Evolutionary conservation across 352 stramenopile genomes (phyloP), one percentile per base, ranked within the genome.

Genomic region (Phytophthora brassicae): DNA sequence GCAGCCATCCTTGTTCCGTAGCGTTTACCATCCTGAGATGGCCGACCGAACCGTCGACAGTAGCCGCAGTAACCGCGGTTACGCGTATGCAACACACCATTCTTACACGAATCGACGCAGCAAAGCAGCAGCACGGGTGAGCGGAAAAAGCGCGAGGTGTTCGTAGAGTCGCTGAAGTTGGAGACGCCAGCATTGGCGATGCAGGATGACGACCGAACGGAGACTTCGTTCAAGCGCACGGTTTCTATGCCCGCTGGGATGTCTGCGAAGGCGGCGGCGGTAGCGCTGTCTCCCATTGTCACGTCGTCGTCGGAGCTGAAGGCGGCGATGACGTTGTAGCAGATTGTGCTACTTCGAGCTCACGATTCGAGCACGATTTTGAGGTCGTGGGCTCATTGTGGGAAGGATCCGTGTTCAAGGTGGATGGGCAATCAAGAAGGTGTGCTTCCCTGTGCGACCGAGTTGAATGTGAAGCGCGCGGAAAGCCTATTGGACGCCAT

Each of bases 331-430:
- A 46, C 29, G 39, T 19, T 56, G n/a, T 60, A 31, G 51, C 54
- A 35, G 26, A 50, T 38, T 23, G 45, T 13, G 26, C 41, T 17
- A 51, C 52, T 28, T 68, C 49, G 6, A 52, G 58, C 0, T 87
- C 81, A 14, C 81, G 83, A 14, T 90, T 91, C 42, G 67, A 81
- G 56, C 78, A 89, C 46, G 80, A 94, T 42, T 94, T 94, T 56
- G 81, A 91, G 26, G 59, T 90, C 19, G 29, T 90, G 14, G 60
- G 75, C 0, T 80, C 72, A 43, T 60, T 94, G 14, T 83, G 85
- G 33, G 66, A 88, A 66, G 85, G 85, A 2, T 77, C 62, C 0
- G 85, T 94, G 26, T 89, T 79, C 56, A 90, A 94, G 56, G 83
- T 88, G 24, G 85, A 94, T 23, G 81, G 81, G 1, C 26, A 31